Base-by-base conservation (phyloP, 345 rosid genomes). In the Camelina neglecta region DNA sequence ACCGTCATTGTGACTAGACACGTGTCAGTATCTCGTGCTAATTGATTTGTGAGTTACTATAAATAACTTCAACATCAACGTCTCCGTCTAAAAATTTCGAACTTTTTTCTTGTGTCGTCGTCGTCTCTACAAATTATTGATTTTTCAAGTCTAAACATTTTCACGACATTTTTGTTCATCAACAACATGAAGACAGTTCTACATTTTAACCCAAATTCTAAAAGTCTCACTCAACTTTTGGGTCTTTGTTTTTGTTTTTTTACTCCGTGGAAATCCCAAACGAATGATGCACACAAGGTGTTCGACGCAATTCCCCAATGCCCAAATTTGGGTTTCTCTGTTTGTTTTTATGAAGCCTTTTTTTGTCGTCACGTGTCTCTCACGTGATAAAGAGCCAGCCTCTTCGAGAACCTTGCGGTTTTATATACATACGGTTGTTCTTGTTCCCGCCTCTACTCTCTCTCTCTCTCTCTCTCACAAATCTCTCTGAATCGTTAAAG, bases 291-390 rank as follows among this genome's bases (percentile, higher is more conserved):
- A 16, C 71, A 44, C 11, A 73, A 73, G 33, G 11, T 64, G 71
- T 64, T 73, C 24, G 77, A 64, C 48, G 42, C n/a, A 54, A 73
- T 54, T 54, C 36, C 71, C 53, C 71, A 73, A 8, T 18, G 63
- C 33, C 4, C 42, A 16, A 39, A 50, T 33, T 11, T 38, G 68
- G 23, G 36, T 7, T 3, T 45, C 65, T 45, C 15, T 58, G 31
- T 23, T 11, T 23, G 16, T 35, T 68, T 45, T 11, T 12, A 51
- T 13, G 6, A 71, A 20, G 23, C 47, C 23, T 60, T 24, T 24
- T 24, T 50, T 23, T 62, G 13, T 39, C 5, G 4, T 44, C 71
- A 64, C 77, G 70, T 64, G 71, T 3, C 77, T 18, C 64, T 42
- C 77, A 73, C 71, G 77, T 44, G 70, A 64, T 54, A 35, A 54